phyloP scores from a whole-genome alignment of 495 filamentous ascomycete species.

The Aspergillus panamensis region DNA sequence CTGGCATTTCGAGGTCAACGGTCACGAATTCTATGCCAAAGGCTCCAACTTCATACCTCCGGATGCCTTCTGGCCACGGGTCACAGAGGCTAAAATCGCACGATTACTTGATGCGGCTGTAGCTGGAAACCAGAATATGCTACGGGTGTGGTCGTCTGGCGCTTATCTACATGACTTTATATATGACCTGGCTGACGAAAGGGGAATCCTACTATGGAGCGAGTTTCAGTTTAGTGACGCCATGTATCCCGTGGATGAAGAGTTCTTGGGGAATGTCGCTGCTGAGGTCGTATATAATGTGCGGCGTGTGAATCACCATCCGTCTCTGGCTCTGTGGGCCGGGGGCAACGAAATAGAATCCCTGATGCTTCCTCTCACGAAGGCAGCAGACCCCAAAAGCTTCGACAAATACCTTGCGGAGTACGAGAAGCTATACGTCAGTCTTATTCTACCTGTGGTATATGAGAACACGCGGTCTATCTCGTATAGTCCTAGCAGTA shows the following conservation, averaged over 20 bases:
- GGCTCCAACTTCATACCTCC: constrained; percentile 65
- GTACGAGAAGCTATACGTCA: constrained; percentile 62
- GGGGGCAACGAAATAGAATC: constrained; percentile 65
- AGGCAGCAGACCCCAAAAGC: constrained; percentile 41
- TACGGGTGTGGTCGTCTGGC: constrained; percentile 64
- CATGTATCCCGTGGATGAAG: constrained; percentile 54
- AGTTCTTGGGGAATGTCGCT: constrained; percentile 56
- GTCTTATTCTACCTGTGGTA: constrained; percentile 56
- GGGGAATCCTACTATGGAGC: constrained; percentile 63
- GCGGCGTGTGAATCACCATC: constrained; percentile 62
- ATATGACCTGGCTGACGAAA: constrained; percentile 64
- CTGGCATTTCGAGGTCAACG: constrained; percentile 70
- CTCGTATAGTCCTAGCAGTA: constrained; percentile 64
- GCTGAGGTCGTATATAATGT: constrained; percentile 61
- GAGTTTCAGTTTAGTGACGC: constrained; percentile 66
- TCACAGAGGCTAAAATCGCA: constrained; percentile 51
- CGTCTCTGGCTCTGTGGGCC: constrained; percentile 64
- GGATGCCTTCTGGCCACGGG: constrained; percentile 63
- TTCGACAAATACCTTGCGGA: constrained; percentile 48
- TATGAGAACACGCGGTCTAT: constrained; percentile 64
- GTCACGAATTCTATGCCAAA: constrained; percentile 65
- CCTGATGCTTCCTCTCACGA: constrained; percentile 48
- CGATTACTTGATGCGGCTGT: constrained; percentile 55
- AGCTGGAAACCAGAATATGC: constrained; percentile 65
- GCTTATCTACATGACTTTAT: constrained; percentile 65